Evolutionary conservation across 306 rosid genomes (phyloP).

Genomic region (Quercus bicolor): DNA sequence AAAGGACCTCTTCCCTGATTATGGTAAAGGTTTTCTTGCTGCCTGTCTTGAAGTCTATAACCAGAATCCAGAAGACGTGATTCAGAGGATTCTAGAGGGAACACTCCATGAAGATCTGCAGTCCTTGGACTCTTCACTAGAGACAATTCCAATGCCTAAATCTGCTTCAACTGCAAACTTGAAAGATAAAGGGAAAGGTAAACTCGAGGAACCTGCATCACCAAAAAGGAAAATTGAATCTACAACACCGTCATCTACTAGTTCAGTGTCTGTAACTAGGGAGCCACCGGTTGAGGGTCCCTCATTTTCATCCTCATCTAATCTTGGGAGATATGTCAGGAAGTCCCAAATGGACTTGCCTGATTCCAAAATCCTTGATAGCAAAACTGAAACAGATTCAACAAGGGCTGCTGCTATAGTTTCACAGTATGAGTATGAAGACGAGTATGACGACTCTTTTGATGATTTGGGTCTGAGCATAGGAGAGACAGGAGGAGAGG

Average conservation of each 20-base stretch:
- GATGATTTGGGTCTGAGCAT: conserved; percentile 95
- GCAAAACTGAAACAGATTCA: conserved; percentile 36
- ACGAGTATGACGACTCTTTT: conserved; percentile 93
- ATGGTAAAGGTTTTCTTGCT: conserved; percentile 78
- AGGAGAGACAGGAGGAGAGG: conserved; percentile 73
- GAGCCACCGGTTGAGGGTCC: conserved; percentile 38
- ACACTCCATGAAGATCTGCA: conserved; percentile 80
- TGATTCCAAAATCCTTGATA: conserved; percentile 48
- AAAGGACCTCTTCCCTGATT: conserved; percentile 88
- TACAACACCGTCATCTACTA: conserved; percentile 22
- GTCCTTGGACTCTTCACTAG: conserved; percentile 64
- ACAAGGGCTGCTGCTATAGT: conserved; percentile 49
- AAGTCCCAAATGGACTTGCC: conserved; percentile 56
- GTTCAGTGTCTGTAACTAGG: conserved; percentile 27
- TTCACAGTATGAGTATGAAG: conserved; percentile 86
- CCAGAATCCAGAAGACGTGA: conserved; percentile 96
- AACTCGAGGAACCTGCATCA: conserved; percentile 46
- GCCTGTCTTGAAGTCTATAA: conserved; percentile 91
- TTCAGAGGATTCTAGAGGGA: conserved; percentile 92
- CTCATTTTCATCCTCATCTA: conserved; percentile 51
- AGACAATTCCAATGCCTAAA: conserved; percentile 51
- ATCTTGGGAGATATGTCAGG: conserved; percentile 71
- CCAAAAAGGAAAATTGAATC: conserved; percentile 38
- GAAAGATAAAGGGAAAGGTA: conserved; percentile 91
- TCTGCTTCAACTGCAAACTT: conserved; percentile 23